Base-by-base conservation (phyloP, 2,329 filamentous ascomycete genomes). In the Fusarium begoniae region DNA sequence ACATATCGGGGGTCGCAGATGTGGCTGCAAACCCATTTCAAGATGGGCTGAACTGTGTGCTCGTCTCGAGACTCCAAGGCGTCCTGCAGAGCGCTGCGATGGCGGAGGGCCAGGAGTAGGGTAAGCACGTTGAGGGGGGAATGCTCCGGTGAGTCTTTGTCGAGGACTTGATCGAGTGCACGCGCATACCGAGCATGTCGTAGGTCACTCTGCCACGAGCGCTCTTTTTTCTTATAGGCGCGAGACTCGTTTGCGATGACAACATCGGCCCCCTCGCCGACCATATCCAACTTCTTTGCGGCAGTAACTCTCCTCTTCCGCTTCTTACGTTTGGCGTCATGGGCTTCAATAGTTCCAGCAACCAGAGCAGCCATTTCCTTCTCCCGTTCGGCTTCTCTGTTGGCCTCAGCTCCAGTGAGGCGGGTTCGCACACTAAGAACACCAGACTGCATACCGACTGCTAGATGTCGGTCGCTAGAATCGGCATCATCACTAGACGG, bases 391-490 rank as follows among this genome's bases (percentile, higher is more conserved):
- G 90, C 88, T 77, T 94, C 93, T 72, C 90, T 91, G 30, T 90
- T 87, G 63, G 96, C 96, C 78, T 97, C 93, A 61, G 93, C 87
- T 10, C 94, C 94, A 1, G 93, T 94, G 18, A 97, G 88, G n/a
- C 95, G 91, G 3, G 96, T 98, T 80, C 93, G 93, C 78, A 98
- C 89, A 35, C 94, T 97, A 17, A 99, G 87, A n/a, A 98, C 89
- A 51, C 96, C 96, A 5, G 94, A 97, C 79, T 96, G 92, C 91
- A 98, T 96, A 81, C 96, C 96, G 3, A 99, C 96, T 9, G 93
- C 95, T 59, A 99, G 89, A 83, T 99, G 96, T 75, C 95, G 94
- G 84, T 99, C 96, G 78, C 95, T 93, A 57, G 89, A 88, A 48
- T 81, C 82, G 38, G 77, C 54, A 17, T 79, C 75, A 59, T 81